A percentile compares a stretch with the other conserved stretches of the same genome.
These are phyloP conservation scores for Fusarium sp. DNA, from an alignment of 2,329 filamentous ascomycete genomes.

Conservation along the genomic window DNA sequence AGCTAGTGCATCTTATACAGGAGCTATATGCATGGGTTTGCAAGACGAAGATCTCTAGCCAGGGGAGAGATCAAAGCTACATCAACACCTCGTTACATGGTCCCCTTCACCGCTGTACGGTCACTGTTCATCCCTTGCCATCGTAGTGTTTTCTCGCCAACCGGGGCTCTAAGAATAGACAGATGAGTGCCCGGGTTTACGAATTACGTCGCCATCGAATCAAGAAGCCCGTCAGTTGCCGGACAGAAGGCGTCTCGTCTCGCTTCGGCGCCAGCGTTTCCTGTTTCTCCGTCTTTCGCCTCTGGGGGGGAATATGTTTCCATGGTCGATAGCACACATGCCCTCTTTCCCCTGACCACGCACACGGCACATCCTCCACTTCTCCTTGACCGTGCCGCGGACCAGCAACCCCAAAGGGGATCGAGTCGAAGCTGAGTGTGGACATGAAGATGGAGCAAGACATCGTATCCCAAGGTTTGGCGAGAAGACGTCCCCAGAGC, in stretches of 20 bases:
- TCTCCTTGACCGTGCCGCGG: slow-evolving; percentile 7
- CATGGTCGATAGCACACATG: slow-evolving; percentile 6
- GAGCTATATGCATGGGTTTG: slow-evolving; percentile 4
- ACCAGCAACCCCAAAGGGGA: slow-evolving; percentile 13
- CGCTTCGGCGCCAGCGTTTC: slow-evolving; percentile 30
- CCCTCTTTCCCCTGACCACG: slow-evolving; percentile 8
- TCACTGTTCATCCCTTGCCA: slow-evolving; percentile 18
- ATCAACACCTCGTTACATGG: slow-evolving; percentile 25
- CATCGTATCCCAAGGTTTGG: slow-evolving; percentile 19
- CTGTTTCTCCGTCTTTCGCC: slow-evolving; percentile 24
- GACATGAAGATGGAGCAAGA: slow-evolving; percentile 19
- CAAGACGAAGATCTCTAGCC: slow-evolving; percentile 26
- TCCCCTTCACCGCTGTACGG: slow-evolving; percentile 30
- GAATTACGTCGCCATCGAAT: slow-evolving; percentile 10
- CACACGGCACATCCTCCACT: slow-evolving; percentile 20
- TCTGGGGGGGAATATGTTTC: neutral
- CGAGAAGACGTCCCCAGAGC: neutral
- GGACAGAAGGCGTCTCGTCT: slow-evolving; percentile 15
- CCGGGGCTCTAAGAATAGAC: slow-evolving; percentile 31
- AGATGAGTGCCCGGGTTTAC: slow-evolving; percentile 9
- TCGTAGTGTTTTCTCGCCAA: slow-evolving; percentile 21
- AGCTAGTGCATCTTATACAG: slow-evolving; percentile 22
- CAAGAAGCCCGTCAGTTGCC: slow-evolving; percentile 18
- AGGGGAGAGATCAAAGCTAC: slow-evolving; percentile 34
- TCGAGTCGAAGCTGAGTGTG: neutral